Evolutionary conservation across 257 asterid genomes (phyloP), one percentile per base, ranked within the genome.

Genomic region (Nicotiana undulata): DNA sequence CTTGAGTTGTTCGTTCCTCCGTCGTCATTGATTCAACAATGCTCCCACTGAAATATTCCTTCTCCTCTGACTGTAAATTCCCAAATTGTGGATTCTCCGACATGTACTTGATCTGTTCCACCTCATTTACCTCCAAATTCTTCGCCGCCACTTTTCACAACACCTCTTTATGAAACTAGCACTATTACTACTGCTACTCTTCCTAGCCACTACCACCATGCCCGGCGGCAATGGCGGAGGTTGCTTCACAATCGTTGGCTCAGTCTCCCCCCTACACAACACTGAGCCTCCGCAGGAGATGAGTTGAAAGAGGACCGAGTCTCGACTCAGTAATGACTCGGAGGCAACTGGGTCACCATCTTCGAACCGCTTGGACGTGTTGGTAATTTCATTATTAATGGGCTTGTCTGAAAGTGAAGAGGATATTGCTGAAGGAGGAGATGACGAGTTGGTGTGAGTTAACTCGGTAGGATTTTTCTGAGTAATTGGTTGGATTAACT

Each of bases 11-110:
- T 76, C 90, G 86, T 22, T 86, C 87, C 18, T 89, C 91, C 0
- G 59, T 86, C 17, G 83, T 82, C 15, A 91, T 86, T 67, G 90
- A 65, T 78, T 94, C 98, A 70, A 92, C 93, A 68, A 94, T 94
- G 85, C 98, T 94, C 80, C 98, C 98, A 79, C 98, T 94, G 68
- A 93, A 94, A 65, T 92, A 94, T 78, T 93, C 97, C 81, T 89
- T 93, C 81, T 93, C 98, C 85, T 90, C 95, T 0, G 85, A 56
- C 51, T 89, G 94, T 86, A 85, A 40, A 55, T 86, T 91, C 82
- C 98, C 98, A 49, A 93, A 91, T 84, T 98, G 74, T 52, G 98
- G 98, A 86, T 93, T 94, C 85, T 94, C 98, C 29, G 97, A 90
- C 94, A 94, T 91, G 88, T 89, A 87, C 15, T 83, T 86, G 2